These are phyloP conservation scores for Bruguiera sexangula DNA, from an alignment of 345 rosid genomes.

Conservation along the genomic window DNA sequence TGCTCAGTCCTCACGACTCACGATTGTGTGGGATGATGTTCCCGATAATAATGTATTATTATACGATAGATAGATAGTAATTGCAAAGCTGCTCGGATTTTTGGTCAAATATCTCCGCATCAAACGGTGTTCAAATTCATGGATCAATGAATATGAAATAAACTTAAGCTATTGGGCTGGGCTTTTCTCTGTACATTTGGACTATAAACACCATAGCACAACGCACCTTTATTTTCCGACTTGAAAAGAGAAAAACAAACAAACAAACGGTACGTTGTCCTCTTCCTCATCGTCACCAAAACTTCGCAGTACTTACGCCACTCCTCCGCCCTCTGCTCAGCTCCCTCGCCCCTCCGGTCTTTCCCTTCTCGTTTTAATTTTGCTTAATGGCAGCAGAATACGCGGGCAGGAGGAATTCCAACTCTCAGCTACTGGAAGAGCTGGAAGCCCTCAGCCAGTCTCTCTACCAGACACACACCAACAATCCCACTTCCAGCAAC, in stretches of 20 bases:
- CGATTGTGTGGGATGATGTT: too few relatives aligned
- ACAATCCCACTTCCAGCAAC: conserved; percentile 1
- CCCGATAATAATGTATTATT: too few relatives aligned
- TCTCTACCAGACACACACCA: conserved; percentile 59
- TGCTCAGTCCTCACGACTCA: too few relatives aligned
- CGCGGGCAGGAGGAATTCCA: conserved; percentile 57
- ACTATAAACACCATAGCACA: too few relatives aligned
- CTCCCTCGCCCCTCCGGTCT: not conserved
- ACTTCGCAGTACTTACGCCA: not conserved
- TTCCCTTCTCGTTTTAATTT: not conserved
- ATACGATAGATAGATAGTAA: too few relatives aligned
- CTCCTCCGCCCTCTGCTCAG: not conserved
- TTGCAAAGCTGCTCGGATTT: too few relatives aligned
- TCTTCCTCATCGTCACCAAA: conserved; percentile 9
- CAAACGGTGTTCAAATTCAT: too few relatives aligned
- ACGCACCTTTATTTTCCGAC: not conserved
- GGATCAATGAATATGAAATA: too few relatives aligned
- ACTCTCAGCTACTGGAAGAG: conserved; percentile 69
- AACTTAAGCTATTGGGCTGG: too few relatives aligned
- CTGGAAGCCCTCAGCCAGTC: conserved; percentile 78
- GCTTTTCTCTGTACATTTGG: too few relatives aligned
- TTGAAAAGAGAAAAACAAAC: not conserved
- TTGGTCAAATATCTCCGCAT: too few relatives aligned
- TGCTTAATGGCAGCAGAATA: conserved; percentile 44
- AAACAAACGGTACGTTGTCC: conserved; percentile 8